Base-by-base conservation (phyloP, 208 protist genomes). In the Angomonas deanei region DNA sequence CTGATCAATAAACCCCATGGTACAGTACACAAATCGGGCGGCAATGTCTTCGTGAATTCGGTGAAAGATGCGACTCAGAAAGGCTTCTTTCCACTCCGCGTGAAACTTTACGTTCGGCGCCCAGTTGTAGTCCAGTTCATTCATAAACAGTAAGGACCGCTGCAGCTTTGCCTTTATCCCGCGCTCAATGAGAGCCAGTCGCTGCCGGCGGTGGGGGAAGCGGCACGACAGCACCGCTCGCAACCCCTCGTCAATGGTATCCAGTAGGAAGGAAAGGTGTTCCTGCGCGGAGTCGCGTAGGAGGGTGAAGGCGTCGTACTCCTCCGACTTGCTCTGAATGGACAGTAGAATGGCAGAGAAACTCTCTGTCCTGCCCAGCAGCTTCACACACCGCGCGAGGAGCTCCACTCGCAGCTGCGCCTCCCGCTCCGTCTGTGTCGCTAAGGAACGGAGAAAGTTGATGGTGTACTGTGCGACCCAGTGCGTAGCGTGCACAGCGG, bases 381-480 rank as follows among this genome's bases (percentile, higher is more conserved):
- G 74, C 10, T 84, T 84, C 13, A 92, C 82, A 48, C 89, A 93
- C 31, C 69, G 73, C 17, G 82, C 75, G n/a, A 91, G 82, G 21
- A 96, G 61, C 32, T 76, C 61, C 3, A 90, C 39, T 5, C 84
- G 76, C 32, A 82, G n/a, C 21, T 76, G 21, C 13, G 86, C 83
- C 69, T 95, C 89, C 34, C 80, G 77, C 34, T 59, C 53, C 52
- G 69, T 73, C 21, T 48, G 32, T 2, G 82, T 68, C 10, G 49
- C 8, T 1, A 87, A 53, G 19, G 84, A 81, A 21, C 80, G 75
- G 11, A 96, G 64, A 57, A 90, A 96, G 23, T 69, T 72, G 61
- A 93, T 77, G 24, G 86, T 93, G 76, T 93, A 96, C 64, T 89
- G 84, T 42, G 91, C 33, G 64, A 93, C 84, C 89, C 89, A 96